Evolutionary conservation across 352 stramenopile genomes (phyloP).

Genomic region (Globisporangium abappressorium): DNA sequence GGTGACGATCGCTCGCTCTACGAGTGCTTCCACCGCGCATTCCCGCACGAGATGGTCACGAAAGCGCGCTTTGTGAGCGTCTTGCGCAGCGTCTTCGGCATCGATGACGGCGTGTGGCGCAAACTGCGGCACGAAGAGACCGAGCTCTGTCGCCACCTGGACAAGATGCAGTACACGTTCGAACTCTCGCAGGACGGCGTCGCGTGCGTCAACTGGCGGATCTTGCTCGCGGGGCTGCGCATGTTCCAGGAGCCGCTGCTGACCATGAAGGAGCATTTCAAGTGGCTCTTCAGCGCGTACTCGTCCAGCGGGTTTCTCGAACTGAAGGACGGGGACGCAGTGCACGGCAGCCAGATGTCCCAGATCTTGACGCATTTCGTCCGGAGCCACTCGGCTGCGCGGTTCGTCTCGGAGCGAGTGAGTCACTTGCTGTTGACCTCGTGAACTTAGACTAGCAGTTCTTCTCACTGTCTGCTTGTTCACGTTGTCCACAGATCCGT

Average conservation of each 20-base stretch:
- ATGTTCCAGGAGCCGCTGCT: conserved; percentile 63
- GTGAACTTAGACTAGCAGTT: not conserved
- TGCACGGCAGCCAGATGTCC: conserved; percentile 38
- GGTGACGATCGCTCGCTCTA: conserved; percentile 65
- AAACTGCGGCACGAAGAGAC: conserved; percentile 21
- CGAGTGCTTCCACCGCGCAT: conserved; percentile 66
- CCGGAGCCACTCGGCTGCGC: conserved; percentile 41
- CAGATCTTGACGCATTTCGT: conserved; percentile 54
- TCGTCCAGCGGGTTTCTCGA: conserved; percentile 53
- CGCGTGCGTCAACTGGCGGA: conserved; percentile 61
- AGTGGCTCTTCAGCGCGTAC: conserved; percentile 60
- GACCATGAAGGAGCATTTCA: conserved; percentile 48
- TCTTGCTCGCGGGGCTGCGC: conserved; percentile 50
- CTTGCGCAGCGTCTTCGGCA: conserved; percentile 49
- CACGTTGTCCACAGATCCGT: conserved; percentile 29
- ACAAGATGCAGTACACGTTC: conserved; percentile 59
- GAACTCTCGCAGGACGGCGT: conserved; percentile 52
- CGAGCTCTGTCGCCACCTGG: conserved; percentile 51
- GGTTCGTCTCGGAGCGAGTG: conserved; percentile 57
- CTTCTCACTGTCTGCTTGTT: not conserved
- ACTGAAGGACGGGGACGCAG: conserved; percentile 25
- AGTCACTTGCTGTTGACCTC: conserved; percentile 6
- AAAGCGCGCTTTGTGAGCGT: conserved; percentile 70
- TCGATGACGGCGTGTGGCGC: conserved; percentile 28
- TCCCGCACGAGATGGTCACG: conserved; percentile 61